Evolutionary conservation across 1,284 basidiomycete species (phyloP), one percentile per base, ranked within the genome.

Genomic region (Sutorius eximius): DNA sequence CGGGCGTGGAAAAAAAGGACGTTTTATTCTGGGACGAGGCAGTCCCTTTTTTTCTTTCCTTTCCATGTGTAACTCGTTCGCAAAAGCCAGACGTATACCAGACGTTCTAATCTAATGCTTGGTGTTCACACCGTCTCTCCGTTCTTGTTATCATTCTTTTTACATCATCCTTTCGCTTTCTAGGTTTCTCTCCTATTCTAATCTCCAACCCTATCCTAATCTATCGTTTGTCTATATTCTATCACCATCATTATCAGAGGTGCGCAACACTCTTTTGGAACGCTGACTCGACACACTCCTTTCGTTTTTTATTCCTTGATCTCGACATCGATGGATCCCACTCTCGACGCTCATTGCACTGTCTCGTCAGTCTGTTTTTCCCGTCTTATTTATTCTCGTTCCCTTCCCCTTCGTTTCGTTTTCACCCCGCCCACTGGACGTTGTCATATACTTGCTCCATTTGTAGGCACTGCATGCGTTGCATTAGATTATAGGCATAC

Each of bases 71-170:
- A 52, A 44, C 50, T 48, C 29, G 41, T 53, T 51, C 50, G 52
- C 61, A 61, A 41, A 40, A 46, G 29, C 49, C 34, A 29, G 38
- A 51, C 44, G 16, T 56, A 67, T 66, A 67, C 65, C 62, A 53
- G 41, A 15, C 38, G 5, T 45, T 51, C 37, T 56, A 59, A 63
- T 63, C 49, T 51, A 49, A 64, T 51, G n/a, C 38, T 52, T 45
- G 11, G n/a, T 34, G 22, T 38, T 38, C 29, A 46, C 42, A 24
- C 24, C 38, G 24, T 41, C 7, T 8, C 16, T 12, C 12, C 5
- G 5, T 20, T 45, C 8, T 42, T 13, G 20, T 55, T 50, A 18
- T 34, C 22, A 24, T 24, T 24, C 22, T 9, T 36, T 36, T 16
- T n/a, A n/a, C n/a, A n/a, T n/a, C n/a, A n/a, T n/a, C n/a, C 1